phyloP scores from a whole-genome alignment of 2,329 filamentous ascomycete species.

The Cladophialophora chaetospira region DNA sequence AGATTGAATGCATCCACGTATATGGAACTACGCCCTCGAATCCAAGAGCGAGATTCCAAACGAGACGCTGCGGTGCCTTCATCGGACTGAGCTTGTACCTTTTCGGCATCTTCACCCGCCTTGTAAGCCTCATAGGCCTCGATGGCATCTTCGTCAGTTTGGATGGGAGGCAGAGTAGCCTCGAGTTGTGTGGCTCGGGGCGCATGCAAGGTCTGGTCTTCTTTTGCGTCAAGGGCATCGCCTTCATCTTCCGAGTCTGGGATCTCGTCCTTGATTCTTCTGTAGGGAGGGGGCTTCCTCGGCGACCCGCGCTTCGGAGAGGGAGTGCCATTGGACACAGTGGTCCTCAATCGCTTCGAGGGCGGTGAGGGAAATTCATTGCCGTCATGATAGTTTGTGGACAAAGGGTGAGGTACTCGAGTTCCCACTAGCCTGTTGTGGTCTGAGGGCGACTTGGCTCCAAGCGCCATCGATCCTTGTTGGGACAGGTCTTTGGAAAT shows the following conservation, averaged over 20 bases:
- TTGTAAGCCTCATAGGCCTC: constrained; percentile 74
- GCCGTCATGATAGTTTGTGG: constrained; percentile 35
- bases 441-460: constrained; percentile 19
- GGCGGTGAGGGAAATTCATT: constrained; percentile 35
- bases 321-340: neutral
- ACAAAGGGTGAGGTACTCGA: constrained; percentile 35
- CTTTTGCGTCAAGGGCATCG: constrained; percentile 36
- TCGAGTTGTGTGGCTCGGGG: constrained; percentile 67
- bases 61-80: constrained; percentile 51
- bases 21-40: constrained; percentile 78
- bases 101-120: constrained; percentile 51
- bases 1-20: constrained; percentile 98
- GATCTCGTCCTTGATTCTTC: constrained; percentile 36
- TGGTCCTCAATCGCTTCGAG: constrained; percentile 34
- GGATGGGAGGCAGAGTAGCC: constrained; percentile 67
- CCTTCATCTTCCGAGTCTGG: constrained; percentile 42
- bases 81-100: constrained; percentile 18
- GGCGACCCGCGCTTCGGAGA: constrained; percentile 26
- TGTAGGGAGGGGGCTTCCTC: constrained; percentile 15
- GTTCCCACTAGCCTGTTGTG: constrained; percentile 35
- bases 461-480: constrained; percentile 21
- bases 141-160: constrained; percentile 70
- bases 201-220: constrained; percentile 34
- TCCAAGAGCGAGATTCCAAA: constrained; percentile 65
- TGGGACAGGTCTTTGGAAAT: neutral